Evolutionary conservation across 106 monocot genomes (phyloP), one percentile per base, ranked within the genome.

Genomic region (Dendrobium huoshanense): DNA sequence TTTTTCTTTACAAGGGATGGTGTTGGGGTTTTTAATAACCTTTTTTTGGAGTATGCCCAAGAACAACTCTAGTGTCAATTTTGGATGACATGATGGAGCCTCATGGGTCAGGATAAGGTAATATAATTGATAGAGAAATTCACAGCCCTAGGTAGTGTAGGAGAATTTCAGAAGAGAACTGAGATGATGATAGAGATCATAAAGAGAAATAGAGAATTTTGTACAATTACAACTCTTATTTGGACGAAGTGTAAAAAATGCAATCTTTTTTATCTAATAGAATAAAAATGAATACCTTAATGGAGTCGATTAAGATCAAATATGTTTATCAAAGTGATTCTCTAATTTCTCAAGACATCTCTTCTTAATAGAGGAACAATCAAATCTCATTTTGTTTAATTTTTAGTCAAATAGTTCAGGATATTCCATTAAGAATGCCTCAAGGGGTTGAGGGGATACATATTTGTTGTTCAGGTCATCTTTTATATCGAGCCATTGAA

Each of bases 221-320:
- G 55, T 55, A 55, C 11, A 3, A 10, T 55, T 55, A 55, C 55
- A 55, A 55, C 55, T 55, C 55, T 55, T 55, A 55, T 55, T 55
- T 55, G 55, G 11, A 55, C 10, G 55, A 55, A 55, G 68, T 68
- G 68, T n/a, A 27, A 68, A 68, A 68, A 68, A 24, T 25, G 27
- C 27, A 27, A 27, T 68, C 22, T 68, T 25, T 68, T 68, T 68
- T 31, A 19, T 68, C 68, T 68, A 20, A 68, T 20, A 25, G 68
- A 68, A 68, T n/a, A 68, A 68, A 68, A 31, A 68, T 19, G 31
- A 68, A 68, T 20, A 68, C 68, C 68, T 68, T 68, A 68, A 68
- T 68, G 22, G 68, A 68, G 68, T 68, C 68, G 31, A n/a, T 68
- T 0, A 68, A 68, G 22, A 68, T 68, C 68, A 68, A 68, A 68